Evolutionary conservation across 2,329 filamentous ascomycete species (phyloP), one percentile per base, ranked within the genome.

Genomic region (Graphilbum sp.): DNA sequence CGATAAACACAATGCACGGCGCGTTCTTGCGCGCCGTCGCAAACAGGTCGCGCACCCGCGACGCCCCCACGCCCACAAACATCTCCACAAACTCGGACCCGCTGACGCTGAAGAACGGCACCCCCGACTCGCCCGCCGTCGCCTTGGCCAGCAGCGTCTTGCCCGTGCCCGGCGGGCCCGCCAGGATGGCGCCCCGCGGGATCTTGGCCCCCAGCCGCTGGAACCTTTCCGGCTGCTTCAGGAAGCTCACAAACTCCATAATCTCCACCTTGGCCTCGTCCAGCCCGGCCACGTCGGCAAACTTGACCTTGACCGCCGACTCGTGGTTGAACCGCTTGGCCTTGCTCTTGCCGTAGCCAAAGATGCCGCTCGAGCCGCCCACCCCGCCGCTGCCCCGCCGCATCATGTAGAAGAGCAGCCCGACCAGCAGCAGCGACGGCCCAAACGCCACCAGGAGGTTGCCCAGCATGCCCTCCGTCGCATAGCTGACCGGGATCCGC

Each of bases 61-160:
- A 96, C 17, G 90, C 84, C 59, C 90, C 90, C 43, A 98, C 90
- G 73, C 90, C 90, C 37, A 98, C 90, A 55, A 98, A 98, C 88
- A 98, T 98, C 62, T 98, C 90, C 24, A 98, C 88, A 54, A 98
- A 98, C 57, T 98, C 90, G 35, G 90, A 98, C 54, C 90, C 90
- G 57, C 86, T 95, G 50, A 98, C 90, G 52, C 84, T 94, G 70
- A 87, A 98, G 69, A 98, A 98, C 1, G 90, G 90, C 24, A 98
- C 90, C 32, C 82, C 80, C 20, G 90, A 95, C 63, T 98, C 90
- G 55, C 90, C 90, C 36, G 90, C 90, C 10, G 90, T 98, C 13
- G 90, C 90, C 64, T 98, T 98, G 45, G 90, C 90, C 34, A 98
- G 73, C 44, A 98, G 64, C 3, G 90, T 98, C 66, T 98, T 98